These are phyloP conservation scores for Myxozyma neotropica DNA, from an alignment of 805 yeast genomes.

Conservation along the genomic window DNA sequence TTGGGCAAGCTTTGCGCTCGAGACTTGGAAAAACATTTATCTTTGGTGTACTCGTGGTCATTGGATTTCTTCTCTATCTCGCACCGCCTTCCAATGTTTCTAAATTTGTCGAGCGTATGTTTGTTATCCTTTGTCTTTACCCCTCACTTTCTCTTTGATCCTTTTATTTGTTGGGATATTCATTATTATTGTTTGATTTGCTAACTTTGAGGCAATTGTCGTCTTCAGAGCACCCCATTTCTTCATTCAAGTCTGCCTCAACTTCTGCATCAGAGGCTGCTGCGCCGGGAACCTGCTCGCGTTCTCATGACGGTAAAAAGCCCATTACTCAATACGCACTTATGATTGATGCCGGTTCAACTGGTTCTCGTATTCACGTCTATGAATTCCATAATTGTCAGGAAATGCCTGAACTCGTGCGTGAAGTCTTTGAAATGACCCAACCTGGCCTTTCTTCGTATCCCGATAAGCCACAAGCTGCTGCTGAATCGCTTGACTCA, in stretches of 20 bases:
- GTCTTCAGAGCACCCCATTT: background rate
- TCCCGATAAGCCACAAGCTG: conserved; percentile 76
- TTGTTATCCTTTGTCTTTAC: background rate
- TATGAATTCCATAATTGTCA: conserved; percentile 87
- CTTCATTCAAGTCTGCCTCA: background rate
- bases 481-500: conserved; percentile 88
- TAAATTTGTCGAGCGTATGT: conserved; percentile 23
- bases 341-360: conserved; percentile 97
- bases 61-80: conserved; percentile 13
- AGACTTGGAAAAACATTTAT: conserved; percentile 27
- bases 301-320: conserved; percentile 45
- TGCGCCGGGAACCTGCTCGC: conserved; percentile 37
- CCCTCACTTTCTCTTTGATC: background rate
- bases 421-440: conserved; percentile 83
- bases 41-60: conserved; percentile 10
- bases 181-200: background rate
- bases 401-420: conserved; percentile 76
- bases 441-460: conserved; percentile 90
- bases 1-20: conserved; percentile 27
- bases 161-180: background rate
- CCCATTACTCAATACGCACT: conserved; percentile 69
- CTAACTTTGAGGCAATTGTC: too few relatives aligned
- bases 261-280: background rate
- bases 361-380: conserved; percentile 94
- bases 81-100: conserved; percentile 17